phyloP scores from a whole-genome alignment of 148 eudicot genomes.

The Hydrangea macrophylla region DNA sequence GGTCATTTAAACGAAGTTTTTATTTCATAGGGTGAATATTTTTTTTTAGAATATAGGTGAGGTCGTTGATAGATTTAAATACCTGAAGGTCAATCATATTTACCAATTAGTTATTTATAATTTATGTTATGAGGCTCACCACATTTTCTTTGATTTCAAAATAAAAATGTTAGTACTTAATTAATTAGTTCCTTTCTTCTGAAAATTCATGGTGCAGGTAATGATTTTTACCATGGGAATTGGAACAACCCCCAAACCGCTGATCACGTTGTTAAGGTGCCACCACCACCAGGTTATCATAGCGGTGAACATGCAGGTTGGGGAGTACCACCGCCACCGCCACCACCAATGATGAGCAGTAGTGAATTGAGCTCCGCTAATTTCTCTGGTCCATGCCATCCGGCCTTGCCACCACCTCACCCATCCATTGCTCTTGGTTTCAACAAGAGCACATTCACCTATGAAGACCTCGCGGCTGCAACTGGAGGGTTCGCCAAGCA shows the following conservation, averaged over 20 bases:
- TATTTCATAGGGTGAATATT: too few relatives aligned
- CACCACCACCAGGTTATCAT: conserved; percentile 4
- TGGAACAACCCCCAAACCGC: conserved; percentile 13
- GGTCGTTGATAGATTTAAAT: too few relatives aligned
- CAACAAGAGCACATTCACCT: conserved; percentile 53
- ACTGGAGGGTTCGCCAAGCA: conserved; percentile 49
- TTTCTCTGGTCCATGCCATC: conserved; percentile 35
- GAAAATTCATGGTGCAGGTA: neutral
- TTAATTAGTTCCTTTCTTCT: neutral
- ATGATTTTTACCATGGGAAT: conserved; percentile 21
- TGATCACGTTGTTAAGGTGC: conserved; percentile 21
- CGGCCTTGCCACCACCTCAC: conserved; percentile 53
- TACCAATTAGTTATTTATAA: too few relatives aligned
- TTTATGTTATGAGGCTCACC: too few relatives aligned
- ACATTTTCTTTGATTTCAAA: too few relatives aligned
- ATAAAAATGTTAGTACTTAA: neutral
- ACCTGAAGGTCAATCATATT: too few relatives aligned
- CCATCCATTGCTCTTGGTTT: conserved; percentile 51
- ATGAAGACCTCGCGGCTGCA: conserved; percentile 62
- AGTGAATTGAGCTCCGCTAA: conserved; percentile 35
- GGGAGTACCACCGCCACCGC: conserved; percentile 40
- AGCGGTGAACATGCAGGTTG: conserved; percentile 25
- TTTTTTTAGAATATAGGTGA: too few relatives aligned
- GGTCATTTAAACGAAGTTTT: too few relatives aligned
- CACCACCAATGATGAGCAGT: conserved; percentile 43